These are phyloP conservation scores for Fraxinus angustifolia DNA, from an alignment of 305 asterid genomes.

Conservation along the genomic window DNA sequence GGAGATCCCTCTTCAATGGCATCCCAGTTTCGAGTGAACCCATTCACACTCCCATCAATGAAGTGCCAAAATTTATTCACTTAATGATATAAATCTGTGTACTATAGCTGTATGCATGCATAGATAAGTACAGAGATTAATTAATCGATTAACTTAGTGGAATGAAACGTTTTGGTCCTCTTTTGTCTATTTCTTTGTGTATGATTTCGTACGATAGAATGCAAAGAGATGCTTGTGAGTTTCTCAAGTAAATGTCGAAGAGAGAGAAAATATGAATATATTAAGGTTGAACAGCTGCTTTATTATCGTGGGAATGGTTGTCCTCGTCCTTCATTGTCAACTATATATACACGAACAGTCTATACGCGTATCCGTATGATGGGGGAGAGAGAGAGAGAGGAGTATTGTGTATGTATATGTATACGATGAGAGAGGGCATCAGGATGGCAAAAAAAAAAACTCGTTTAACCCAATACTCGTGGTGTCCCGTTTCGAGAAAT, in stretches of 20 bases:
- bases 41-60: slow-evolving; percentile 73
- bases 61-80: neutral
- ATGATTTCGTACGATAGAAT: slow-evolving; percentile 4
- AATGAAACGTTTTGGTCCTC: neutral
- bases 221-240: slow-evolving; percentile 25
- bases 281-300: slow-evolving; percentile 16
- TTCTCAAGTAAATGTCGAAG: slow-evolving; percentile 14
- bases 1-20: slow-evolving; percentile 63
- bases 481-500: too few species aligned
- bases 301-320: slow-evolving; percentile 23
- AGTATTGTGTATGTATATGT: neutral
- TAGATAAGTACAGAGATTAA: neutral
- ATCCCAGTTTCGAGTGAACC: slow-evolving; percentile 80
- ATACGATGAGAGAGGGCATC: slow-evolving; percentile 22
- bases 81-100: neutral
- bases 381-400: neutral
- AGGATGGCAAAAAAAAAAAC: neutral
- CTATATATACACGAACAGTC: neutral
- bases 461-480: too few species aligned
- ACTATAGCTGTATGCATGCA: slow-evolving; percentile 23
- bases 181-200: neutral
- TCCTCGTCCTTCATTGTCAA: slow-evolving; percentile 28
- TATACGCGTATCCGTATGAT: neutral
- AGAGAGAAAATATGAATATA: neutral
- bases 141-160: neutral